These are phyloP conservation scores for Acorus calamus DNA, from an alignment of 106 monocot genomes.

Conservation along the genomic window DNA sequence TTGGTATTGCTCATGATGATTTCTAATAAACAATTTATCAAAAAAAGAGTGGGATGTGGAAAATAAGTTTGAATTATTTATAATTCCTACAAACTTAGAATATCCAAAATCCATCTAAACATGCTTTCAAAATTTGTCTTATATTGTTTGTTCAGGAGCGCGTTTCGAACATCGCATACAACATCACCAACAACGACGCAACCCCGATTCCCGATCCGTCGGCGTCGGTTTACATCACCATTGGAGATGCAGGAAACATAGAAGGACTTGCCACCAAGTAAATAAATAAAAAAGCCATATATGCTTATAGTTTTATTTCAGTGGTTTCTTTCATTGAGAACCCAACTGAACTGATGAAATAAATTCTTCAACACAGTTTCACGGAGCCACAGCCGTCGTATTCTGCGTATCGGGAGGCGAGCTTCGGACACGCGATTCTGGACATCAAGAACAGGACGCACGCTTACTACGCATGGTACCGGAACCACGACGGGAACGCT, in stretches of 20 bases:
- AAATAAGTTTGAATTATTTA: too few species aligned
- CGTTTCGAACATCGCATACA: constrained; percentile 37
- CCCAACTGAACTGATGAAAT: too few species aligned
- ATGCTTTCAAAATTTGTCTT: too few species aligned
- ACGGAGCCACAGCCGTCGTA: background rate
- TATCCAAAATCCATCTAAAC: too few species aligned
- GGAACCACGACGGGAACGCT: constrained; percentile 37
- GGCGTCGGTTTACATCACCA: constrained; percentile 48
- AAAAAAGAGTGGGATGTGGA: too few species aligned
- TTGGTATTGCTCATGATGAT: too few species aligned
- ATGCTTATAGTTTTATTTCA: too few species aligned
- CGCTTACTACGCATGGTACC: constrained; percentile 41
- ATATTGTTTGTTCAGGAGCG: constrained; percentile 26
- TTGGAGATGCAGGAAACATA: constrained; percentile 41
- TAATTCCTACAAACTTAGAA: too few species aligned
- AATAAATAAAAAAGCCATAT: background rate
- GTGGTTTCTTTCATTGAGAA: too few species aligned
- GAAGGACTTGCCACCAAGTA: constrained; percentile 54
- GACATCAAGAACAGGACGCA: constrained; percentile 43
- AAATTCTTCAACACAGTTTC: too few species aligned
- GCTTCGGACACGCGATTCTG: constrained; percentile 49
- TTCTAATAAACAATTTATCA: too few species aligned
- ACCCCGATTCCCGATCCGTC: constrained; percentile 27
- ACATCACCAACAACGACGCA: constrained; percentile 29
- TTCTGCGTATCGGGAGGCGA: constrained; percentile 43